Base-by-base conservation (phyloP, 139 green algal genomes). In the Gonium pectorale region DNA sequence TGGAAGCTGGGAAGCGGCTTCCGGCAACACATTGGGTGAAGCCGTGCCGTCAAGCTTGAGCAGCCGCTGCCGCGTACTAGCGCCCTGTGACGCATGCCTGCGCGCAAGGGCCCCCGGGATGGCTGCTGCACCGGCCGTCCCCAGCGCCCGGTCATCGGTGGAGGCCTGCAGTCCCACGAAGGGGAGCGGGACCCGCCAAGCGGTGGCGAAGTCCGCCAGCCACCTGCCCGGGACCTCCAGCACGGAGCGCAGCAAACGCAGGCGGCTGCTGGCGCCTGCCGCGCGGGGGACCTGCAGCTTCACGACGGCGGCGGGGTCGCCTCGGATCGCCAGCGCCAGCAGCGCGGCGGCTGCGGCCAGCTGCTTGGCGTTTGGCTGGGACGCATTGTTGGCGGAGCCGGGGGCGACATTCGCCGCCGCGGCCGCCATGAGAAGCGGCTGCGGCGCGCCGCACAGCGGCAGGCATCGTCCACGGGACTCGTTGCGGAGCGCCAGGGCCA, bases 391-490 rank as follows among this genome's bases (percentile, higher is more conserved):
- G 22, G 66, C 38, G 38, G 66, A 9, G 66, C 9, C 35, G 35
- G 63, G 3, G 7, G 7, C 15, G 35, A 2, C 49, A 17, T 56
- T 56, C 11, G 33, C 21, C 35, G 43, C 31, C 1, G 41, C 43
- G 9, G 62, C 44, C 3, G 77, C 77, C 11, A 8, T 2, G 27
- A 83, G 43, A 35, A 85, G 22, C 64, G 33, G 35, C 64, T 33
- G n/a, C 37, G 79, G 64, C 46, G 68, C 5, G 35, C 64, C 79
- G 63, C 79, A 85, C 64, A 85, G 64, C 64, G 49, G 79, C 64
- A 75, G 63, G 31, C 7, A 38, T 62, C 29, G 31, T 7, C 54
- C 54, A 37, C 54, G 69, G 73, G 62, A 44, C 19, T 38, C 24
- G n/a, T n/a, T n/a, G 27, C 21, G 27, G 64, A 62, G 79, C 41